Evolutionary conservation across 805 yeast genomes (phyloP).

Genomic region (Candida multigemmis): DNA sequence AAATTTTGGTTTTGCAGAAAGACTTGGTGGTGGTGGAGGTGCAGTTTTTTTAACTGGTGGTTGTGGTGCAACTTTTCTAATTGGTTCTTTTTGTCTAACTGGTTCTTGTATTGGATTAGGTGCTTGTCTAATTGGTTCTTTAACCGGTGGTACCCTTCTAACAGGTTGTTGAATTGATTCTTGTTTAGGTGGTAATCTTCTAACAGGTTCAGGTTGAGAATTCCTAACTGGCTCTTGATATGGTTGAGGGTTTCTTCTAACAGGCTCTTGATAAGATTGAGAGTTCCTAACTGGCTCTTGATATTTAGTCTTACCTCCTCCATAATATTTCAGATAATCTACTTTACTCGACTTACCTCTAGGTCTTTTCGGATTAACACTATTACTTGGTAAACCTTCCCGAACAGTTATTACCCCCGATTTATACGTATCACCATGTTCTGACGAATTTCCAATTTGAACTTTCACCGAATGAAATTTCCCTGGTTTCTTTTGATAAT

Average conservation of each 20-base stretch:
- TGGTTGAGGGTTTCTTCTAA: conserved; percentile 8
- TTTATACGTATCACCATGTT: conserved; percentile 67
- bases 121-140: conserved; percentile 5
- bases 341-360: conserved; percentile 36
- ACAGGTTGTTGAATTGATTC: conserved; percentile 5
- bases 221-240: conserved; percentile 10
- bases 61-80: conserved; percentile 41
- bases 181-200: conserved; percentile 7
- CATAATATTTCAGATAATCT: conserved; percentile 33
- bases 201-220: conserved; percentile 11
- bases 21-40: conserved; percentile 50
- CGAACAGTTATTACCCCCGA: conserved; percentile 79
- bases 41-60: conserved; percentile 46
- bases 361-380: conserved; percentile 70
- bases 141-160: conserved; percentile 6
- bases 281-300: conserved; percentile 10
- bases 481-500: conserved; percentile 88
- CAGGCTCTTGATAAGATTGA: conserved; percentile 8
- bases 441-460: conserved; percentile 49
- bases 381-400: conserved; percentile 67
- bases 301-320: conserved; percentile 17
- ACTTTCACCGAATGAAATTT: conserved; percentile 70
- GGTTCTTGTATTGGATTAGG: conserved; percentile 4
- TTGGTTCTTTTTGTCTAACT: conserved; percentile 6
- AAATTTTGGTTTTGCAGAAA: conserved; percentile 54